phyloP scores from a whole-genome alignment of 2,329 filamentous ascomycete species.

The Domatiomyces catenatus region DNA sequence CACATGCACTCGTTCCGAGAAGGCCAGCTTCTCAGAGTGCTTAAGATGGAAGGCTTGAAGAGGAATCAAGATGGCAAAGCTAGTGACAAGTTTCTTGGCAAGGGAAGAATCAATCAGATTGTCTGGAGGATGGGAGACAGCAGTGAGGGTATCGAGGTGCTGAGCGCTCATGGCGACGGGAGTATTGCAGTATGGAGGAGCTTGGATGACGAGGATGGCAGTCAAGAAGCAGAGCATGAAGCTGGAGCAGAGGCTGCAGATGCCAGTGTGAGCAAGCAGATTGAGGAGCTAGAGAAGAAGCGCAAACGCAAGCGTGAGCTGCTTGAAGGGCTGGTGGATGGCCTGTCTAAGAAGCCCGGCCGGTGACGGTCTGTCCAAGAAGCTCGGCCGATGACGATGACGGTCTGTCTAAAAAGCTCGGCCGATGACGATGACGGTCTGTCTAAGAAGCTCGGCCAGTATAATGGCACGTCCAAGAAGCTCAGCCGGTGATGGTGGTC shows the following conservation, averaged over 20 bases:
- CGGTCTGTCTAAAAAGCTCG: slow-evolving; percentile 49
- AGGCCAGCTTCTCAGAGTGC: slow-evolving; percentile 34
- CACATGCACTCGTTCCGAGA: slow-evolving; percentile 65
- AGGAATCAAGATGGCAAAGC: slow-evolving; percentile 9
- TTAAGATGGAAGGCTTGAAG: slow-evolving; percentile 1
- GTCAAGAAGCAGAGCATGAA: slow-evolving; percentile 25
- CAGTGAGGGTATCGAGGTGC: slow-evolving; percentile 50
- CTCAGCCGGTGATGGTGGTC: not conserved
- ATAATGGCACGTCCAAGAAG: too few relatives aligned
- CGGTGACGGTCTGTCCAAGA: too few relatives aligned
- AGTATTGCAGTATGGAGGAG: slow-evolving; percentile 69
- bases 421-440: too few relatives aligned
- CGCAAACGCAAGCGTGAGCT: slow-evolving; percentile 59
- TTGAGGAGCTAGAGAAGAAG: slow-evolving; percentile 25
- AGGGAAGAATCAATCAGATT: slow-evolving; percentile 56
- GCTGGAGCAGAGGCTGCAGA: slow-evolving; percentile 34
- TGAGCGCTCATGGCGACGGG: slow-evolving; percentile 71
- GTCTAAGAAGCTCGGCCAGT: slow-evolving; percentile 42
- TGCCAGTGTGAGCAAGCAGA: slow-evolving; percentile 25
- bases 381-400: too few relatives aligned
- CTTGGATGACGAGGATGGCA: slow-evolving; percentile 1
- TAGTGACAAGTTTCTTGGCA: not conserved
- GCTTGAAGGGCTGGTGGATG: slow-evolving; percentile 64
- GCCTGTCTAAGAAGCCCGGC: slow-evolving; percentile 43
- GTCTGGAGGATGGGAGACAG: slow-evolving; percentile 52